phyloP scores from a whole-genome alignment of 2,329 filamentous ascomycete genomes.

The Mollisia scopiformis region DNA sequence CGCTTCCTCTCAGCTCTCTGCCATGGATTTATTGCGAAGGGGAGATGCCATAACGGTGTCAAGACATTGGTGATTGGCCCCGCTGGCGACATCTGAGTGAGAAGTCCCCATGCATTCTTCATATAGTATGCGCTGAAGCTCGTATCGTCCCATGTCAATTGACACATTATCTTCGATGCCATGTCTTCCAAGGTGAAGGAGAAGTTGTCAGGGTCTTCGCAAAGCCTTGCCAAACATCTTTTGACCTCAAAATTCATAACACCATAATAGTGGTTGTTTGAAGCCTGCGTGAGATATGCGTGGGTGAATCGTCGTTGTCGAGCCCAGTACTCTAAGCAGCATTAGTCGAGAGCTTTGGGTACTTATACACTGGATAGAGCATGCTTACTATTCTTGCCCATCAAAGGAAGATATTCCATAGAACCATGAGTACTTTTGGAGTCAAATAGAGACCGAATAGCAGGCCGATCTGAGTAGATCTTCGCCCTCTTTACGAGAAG shows the following conservation, averaged over 20 bases:
- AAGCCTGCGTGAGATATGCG: slow-evolving; percentile 43
- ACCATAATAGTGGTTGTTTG: slow-evolving; percentile 11
- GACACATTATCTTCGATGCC: slow-evolving; percentile 59
- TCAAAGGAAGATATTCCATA: slow-evolving; percentile 51
- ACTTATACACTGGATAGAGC: no score
- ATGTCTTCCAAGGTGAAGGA: slow-evolving; percentile 55
- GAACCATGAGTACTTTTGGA: slow-evolving; percentile 44
- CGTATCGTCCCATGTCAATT: slow-evolving; percentile 56
- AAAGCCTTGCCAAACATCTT: slow-evolving; percentile 52
- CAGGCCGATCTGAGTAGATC: slow-evolving; percentile 49
- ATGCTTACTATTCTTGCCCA: slow-evolving; percentile 44
- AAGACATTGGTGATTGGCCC: slow-evolving; percentile 60
- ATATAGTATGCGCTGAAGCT: slow-evolving; percentile 50
- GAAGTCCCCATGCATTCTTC: slow-evolving; percentile 56
- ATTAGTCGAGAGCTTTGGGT: no score
- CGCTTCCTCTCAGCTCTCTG: slow-evolving; percentile 45
- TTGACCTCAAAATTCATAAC: slow-evolving; percentile 56
- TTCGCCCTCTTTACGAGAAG: slow-evolving; percentile 43
- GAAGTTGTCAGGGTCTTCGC: slow-evolving; percentile 54
- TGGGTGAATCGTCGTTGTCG: slow-evolving; percentile 48
- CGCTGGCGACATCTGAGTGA: slow-evolving; percentile 60
- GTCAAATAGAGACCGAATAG: slow-evolving; percentile 24
- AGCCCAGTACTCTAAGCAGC: slow-evolving; percentile 46
- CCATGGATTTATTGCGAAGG: slow-evolving; percentile 40
- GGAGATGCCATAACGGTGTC: slow-evolving; percentile 50